A percentile compares a stretch with the other conserved stretches of the same genome.
Conservation (phyloP, 2,329 filamentous ascomycete species). For the Monilinia vaccinii-corymbosi region DNA sequence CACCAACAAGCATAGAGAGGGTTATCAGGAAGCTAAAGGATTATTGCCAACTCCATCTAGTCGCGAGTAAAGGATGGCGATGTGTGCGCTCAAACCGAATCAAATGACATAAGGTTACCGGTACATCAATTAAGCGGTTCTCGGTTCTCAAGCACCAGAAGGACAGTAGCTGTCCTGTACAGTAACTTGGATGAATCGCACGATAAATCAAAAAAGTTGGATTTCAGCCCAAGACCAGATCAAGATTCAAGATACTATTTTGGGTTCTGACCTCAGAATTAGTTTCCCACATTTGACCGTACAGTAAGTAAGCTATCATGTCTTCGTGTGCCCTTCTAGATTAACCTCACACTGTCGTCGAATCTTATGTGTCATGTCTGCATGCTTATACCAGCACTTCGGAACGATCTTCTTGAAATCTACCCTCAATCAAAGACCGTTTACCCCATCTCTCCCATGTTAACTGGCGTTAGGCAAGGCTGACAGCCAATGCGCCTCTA, state of each 20-base stretch:
- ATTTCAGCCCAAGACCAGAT: not conserved
- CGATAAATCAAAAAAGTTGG: too few species aligned
- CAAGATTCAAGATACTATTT: constrained; percentile 1
- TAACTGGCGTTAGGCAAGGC: constrained; percentile 7
- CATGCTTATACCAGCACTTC: not conserved
- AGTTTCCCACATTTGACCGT: not conserved
- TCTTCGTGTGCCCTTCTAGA: not conserved
- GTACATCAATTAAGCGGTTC: too few species aligned
- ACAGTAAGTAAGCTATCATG: not conserved
- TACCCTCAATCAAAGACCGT: not conserved
- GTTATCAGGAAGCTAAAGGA: not conserved
- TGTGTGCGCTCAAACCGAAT: not conserved
- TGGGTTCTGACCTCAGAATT: not conserved
- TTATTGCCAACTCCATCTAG: not conserved
- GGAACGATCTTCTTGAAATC: not conserved
- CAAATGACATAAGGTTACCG: not conserved
- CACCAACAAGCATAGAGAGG: not conserved
- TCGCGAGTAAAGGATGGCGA: not conserved
- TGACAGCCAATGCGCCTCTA: constrained; percentile 3
- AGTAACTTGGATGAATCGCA: too few species aligned
- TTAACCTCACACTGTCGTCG: not conserved
- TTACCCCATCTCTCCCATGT: not conserved
- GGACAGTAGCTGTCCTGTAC: too few species aligned
- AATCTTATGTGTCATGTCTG: not conserved
- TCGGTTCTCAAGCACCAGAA: too few species aligned